These are phyloP conservation scores for Choiromyces venosus DNA, from an alignment of 495 filamentous ascomycete genomes.

Conservation along the genomic window DNA sequence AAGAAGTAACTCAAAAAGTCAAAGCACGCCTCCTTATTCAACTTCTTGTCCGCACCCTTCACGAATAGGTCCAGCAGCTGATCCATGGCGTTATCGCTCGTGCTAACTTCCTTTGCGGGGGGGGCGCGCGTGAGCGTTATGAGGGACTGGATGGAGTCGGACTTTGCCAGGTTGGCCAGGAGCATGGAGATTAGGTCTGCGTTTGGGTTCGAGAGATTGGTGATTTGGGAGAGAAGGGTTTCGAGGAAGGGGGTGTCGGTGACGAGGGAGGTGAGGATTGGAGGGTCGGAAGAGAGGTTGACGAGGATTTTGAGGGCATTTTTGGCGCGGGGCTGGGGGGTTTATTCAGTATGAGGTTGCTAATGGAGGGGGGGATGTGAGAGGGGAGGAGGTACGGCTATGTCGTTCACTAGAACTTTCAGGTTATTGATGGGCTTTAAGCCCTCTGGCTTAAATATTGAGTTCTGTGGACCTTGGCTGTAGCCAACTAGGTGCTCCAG, in stretches of 20 bases:
- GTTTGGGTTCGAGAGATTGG: conserved; percentile 55
- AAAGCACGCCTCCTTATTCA: conserved; percentile 81
- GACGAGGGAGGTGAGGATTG: conserved; percentile 64
- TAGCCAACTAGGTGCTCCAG: conserved; percentile 81
- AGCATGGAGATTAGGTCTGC: conserved; percentile 86
- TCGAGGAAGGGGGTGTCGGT: conserved; percentile 78
- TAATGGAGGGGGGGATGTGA: not conserved
- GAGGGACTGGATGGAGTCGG: conserved; percentile 62
- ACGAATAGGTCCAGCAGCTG: conserved; percentile 95
- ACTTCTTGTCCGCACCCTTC: conserved; percentile 69
- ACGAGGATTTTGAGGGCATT: conserved; percentile 90
- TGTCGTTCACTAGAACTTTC: conserved; percentile 80
- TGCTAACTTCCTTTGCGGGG: conserved; percentile 58
- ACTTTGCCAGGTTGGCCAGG: conserved; percentile 84
- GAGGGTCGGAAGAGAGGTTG: conserved; percentile 75
- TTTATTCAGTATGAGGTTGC: conserved; percentile 14
- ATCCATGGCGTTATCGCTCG: conserved; percentile 66
- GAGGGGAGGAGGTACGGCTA: conserved; percentile 53
- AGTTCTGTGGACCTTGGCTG: conserved; percentile 62
- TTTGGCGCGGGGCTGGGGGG: conserved; percentile 69
- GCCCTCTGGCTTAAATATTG: conserved; percentile 75
- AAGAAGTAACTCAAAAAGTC: conserved; percentile 93
- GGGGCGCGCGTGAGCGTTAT: conserved; percentile 57
- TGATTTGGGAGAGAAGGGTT: conserved; percentile 55
- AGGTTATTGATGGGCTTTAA: conserved; percentile 78